Evolutionary conservation across 495 filamentous ascomycete genomes (phyloP).

Genomic region (Aspergillus avenaceus): DNA sequence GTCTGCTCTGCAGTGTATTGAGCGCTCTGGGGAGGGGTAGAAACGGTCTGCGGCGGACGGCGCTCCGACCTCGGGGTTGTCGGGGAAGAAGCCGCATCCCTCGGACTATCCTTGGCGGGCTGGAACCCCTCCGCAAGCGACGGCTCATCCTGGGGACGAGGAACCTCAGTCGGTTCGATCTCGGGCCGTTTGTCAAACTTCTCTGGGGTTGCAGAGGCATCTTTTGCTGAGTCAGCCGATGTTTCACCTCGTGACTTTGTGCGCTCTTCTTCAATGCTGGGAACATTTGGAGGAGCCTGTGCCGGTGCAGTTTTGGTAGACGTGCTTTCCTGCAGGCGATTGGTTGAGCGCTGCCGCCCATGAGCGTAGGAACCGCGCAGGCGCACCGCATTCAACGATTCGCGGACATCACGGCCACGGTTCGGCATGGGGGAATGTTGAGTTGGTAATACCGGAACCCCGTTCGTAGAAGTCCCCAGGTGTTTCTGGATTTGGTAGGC

Average conservation of each 20-base stretch:
- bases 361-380: slow-evolving; percentile 66
- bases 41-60: slow-evolving; percentile 21
- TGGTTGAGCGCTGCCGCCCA: slow-evolving; percentile 56
- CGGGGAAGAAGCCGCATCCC: slow-evolving; percentile 23
- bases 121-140: slow-evolving; percentile 37
- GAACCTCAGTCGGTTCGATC: slow-evolving; percentile 29
- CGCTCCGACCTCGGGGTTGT: slow-evolving; percentile 32
- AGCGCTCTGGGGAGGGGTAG: slow-evolving; percentile 40
- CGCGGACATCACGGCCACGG: slow-evolving; percentile 79
- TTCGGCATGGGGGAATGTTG: slow-evolving; percentile 88
- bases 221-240: slow-evolving; percentile 29
- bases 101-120: slow-evolving; percentile 47
- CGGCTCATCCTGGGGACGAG: slow-evolving; percentile 31
- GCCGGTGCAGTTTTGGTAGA: slow-evolving; percentile 51
- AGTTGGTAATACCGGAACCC: slow-evolving; percentile 78
- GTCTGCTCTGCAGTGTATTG: slow-evolving; percentile 65
- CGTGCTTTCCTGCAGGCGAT: slow-evolving; percentile 54
- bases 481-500: slow-evolving; percentile 95
- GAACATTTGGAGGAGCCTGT: slow-evolving; percentile 54
- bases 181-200: slow-evolving; percentile 45
- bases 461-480: slow-evolving; percentile 73
- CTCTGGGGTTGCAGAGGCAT: slow-evolving; percentile 50
- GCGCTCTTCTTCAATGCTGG: slow-evolving; percentile 53
- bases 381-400: slow-evolving; percentile 90
- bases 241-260: slow-evolving; percentile 24